Evolutionary conservation across 495 filamentous ascomycete species (phyloP).

Genomic region (Penicillium antarcticum): DNA sequence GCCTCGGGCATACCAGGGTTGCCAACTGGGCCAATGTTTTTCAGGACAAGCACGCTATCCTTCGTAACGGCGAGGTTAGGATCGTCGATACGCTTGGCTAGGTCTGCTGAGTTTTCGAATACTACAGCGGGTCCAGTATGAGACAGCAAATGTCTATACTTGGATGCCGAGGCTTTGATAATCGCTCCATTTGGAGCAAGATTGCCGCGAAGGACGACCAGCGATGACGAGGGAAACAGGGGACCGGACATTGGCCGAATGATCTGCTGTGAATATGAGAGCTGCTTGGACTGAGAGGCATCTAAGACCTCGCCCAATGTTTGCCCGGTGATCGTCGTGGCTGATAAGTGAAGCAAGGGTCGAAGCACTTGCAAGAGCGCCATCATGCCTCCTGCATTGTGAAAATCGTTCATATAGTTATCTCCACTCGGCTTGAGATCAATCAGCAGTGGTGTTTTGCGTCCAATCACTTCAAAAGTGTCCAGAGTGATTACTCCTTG

Average conservation of each 20-base stretch:
- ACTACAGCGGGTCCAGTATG: conserved; percentile 58
- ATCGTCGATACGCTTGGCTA: conserved; percentile 56
- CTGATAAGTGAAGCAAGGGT: conserved; percentile 55
- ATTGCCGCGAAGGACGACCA: conserved; percentile 55
- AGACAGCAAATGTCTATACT: conserved; percentile 44
- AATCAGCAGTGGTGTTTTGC: conserved; percentile 56
- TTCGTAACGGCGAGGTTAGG: conserved; percentile 47
- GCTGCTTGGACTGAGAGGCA: conserved; percentile 37
- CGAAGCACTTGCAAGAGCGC: conserved; percentile 53
- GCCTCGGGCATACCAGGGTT: conserved; percentile 70
- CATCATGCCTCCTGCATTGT: conserved; percentile 64
- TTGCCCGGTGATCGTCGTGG: conserved; percentile 54
- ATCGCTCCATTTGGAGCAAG: conserved; percentile 56
- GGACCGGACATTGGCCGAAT: conserved; percentile 52
- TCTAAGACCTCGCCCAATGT: conserved; percentile 57
- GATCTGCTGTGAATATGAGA: conserved; percentile 39
- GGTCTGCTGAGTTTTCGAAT: conserved; percentile 53
- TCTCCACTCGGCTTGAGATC: conserved; percentile 67
- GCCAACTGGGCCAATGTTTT: conserved; percentile 60
- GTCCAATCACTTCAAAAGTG: conserved; percentile 59
- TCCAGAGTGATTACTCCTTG: conserved; percentile 52
- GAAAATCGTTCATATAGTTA: conserved; percentile 72
- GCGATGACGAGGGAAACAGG: conserved; percentile 51
- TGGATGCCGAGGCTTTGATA: conserved; percentile 62
- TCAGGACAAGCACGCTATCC: conserved; percentile 57